phyloP scores from a whole-genome alignment of 2,329 filamentous ascomycete species.

The Aspergillus sclerotialis region DNA sequence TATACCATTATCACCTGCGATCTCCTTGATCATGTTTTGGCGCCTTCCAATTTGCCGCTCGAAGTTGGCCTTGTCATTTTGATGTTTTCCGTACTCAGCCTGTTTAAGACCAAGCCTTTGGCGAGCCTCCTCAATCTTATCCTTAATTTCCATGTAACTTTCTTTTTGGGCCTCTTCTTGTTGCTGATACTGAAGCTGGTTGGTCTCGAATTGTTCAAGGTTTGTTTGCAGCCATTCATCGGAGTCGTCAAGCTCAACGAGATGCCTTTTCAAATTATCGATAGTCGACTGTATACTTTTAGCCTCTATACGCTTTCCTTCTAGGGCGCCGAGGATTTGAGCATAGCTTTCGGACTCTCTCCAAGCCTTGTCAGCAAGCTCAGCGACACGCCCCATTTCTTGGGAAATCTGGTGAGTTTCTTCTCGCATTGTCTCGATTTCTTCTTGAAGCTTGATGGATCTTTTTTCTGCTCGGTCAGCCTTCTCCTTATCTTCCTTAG shows the following conservation, averaged over 20 bases:
- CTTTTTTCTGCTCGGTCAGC: slow-evolving; percentile 65
- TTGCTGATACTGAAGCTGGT: slow-evolving; percentile 57
- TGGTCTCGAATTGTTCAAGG: slow-evolving; percentile 70
- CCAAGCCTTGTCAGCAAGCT: slow-evolving; percentile 59
- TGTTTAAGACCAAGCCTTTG: slow-evolving; percentile 33
- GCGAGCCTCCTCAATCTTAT: slow-evolving; percentile 43
- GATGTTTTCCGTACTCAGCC: slow-evolving; percentile 58
- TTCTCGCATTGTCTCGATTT: slow-evolving; percentile 51
- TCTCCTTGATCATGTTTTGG: slow-evolving; percentile 67
- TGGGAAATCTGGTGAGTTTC: slow-evolving; percentile 55
- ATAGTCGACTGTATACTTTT: slow-evolving; percentile 64
- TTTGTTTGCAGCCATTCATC: slow-evolving; percentile 68
- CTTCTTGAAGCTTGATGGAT: slow-evolving; percentile 55
- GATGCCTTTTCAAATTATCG: slow-evolving; percentile 60
- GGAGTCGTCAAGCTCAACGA: slow-evolving; percentile 70
- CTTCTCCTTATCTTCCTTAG: slow-evolving; percentile 77
- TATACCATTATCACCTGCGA: slow-evolving; percentile 69
- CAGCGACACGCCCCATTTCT: slow-evolving; percentile 36
- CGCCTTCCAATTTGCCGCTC: slow-evolving; percentile 71
- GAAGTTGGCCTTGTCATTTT: slow-evolving; percentile 81
- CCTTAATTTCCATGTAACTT: slow-evolving; percentile 59
- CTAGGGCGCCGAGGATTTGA: slow-evolving; percentile 66
- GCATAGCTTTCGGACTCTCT: slow-evolving; percentile 67
- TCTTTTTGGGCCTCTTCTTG: slow-evolving; percentile 58
- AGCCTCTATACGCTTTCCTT: slow-evolving; percentile 69